phyloP scores from a whole-genome alignment of 1,284 basidiomycete species.

The Phaffia rhodozyma region DNA sequence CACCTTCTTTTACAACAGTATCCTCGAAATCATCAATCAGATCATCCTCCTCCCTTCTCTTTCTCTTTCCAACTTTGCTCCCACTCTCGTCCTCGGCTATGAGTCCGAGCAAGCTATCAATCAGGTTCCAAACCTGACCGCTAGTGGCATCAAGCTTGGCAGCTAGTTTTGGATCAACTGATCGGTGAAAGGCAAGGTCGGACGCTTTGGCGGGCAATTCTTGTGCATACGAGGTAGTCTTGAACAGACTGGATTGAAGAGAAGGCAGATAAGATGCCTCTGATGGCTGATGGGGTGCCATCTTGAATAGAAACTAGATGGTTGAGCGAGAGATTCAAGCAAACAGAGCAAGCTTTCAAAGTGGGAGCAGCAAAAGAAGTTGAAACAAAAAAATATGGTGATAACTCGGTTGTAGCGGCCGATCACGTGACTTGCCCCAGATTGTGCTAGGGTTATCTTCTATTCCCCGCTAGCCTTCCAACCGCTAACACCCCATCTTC shows the following conservation, averaged over 20 bases:
- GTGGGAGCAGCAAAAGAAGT: too few species aligned
- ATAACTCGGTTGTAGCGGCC: too few species aligned
- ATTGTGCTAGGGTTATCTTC: too few species aligned
- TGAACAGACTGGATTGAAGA: slow-evolving; percentile 29
- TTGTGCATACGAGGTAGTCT: slow-evolving; percentile 29
- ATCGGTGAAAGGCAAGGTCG: slow-evolving; percentile 72
- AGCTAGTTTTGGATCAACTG: slow-evolving; percentile 60
- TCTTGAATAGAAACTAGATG: too few species aligned
- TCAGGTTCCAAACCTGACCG: slow-evolving; percentile 37
- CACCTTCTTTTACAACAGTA: slow-evolving; percentile 56
- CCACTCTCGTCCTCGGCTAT: slow-evolving; percentile 9
- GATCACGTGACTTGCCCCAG: too few species aligned
- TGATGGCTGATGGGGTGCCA: too few species aligned
- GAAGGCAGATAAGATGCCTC: slow-evolving; percentile 24
- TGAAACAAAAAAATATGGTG: too few species aligned
- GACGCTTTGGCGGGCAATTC: slow-evolving; percentile 34
- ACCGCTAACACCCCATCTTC: too few species aligned
- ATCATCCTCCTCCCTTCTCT: slow-evolving; percentile 51
- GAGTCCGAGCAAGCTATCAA: slow-evolving; percentile 16
- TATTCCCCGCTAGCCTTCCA: too few species aligned
- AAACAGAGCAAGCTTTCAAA: too few species aligned
- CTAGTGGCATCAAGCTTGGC: slow-evolving; percentile 53
- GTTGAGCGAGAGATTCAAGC: too few species aligned
- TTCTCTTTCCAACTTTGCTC: slow-evolving; percentile 35
- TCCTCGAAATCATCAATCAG: slow-evolving; percentile 66